Evolutionary conservation across 345 rosid genomes (phyloP).

Genomic region (Citrus mangshanensis): DNA sequence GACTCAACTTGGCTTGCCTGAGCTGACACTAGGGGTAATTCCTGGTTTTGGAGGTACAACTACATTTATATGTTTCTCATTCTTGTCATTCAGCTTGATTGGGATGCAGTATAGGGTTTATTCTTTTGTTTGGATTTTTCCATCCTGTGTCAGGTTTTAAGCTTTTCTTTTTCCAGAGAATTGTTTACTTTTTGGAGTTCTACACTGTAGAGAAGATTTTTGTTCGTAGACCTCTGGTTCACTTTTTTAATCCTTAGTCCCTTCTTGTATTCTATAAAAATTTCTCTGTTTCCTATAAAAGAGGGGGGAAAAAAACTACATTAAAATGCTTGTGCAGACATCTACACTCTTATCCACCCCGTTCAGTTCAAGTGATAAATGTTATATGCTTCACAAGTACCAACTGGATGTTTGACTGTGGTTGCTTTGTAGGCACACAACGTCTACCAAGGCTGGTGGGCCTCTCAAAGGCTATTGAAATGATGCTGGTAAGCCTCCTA

Average conservation of each 20-base stretch:
- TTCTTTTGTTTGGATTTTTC: too few species aligned
- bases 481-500: conserved; percentile 64
- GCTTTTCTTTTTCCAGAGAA: too few species aligned
- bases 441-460: conserved; percentile 96
- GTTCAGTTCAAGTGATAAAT: conserved; percentile 10
- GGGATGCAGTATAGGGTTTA: too few species aligned
- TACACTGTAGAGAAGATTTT: too few species aligned
- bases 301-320: too few species aligned
- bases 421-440: conserved; percentile 70
- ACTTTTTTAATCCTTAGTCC: too few species aligned
- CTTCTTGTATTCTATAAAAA: too few species aligned
- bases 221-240: too few species aligned
- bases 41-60: conserved; percentile 93
- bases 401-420: conserved; percentile 10
- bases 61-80: conserved; percentile 5
- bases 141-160: too few species aligned
- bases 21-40: conserved; percentile 81
- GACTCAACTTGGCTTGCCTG: conserved; percentile 88
- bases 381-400: conserved; percentile 6
- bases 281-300: too few species aligned
- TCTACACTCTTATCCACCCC: neutral
- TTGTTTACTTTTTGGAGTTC: too few species aligned
- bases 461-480: conserved; percentile 77
- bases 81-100: too few species aligned
- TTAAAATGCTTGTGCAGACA: neutral